phyloP scores from a whole-genome alignment of 805 yeast genomes.

The Metschnikowia picachoensis region DNA sequence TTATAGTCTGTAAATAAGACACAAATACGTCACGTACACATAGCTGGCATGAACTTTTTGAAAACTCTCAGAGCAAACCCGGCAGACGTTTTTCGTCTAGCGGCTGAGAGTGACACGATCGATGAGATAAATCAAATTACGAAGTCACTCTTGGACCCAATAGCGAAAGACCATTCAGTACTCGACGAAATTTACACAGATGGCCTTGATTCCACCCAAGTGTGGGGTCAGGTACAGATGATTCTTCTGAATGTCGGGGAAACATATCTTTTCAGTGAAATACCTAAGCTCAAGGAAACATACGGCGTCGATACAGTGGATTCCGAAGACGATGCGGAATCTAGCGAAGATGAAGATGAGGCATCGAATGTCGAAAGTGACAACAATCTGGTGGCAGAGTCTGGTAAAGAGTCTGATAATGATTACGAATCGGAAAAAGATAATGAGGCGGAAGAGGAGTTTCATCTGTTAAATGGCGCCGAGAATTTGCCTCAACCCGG shows the following conservation, averaged over 20 bases:
- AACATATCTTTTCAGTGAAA: slow-evolving; percentile 50
- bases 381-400: background rate
- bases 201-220: slow-evolving; percentile 86
- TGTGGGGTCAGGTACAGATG: slow-evolving; percentile 89
- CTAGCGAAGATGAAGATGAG: background rate
- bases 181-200: slow-evolving; percentile 79
- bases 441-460: slow-evolving; percentile 4
- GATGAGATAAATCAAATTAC: slow-evolving; percentile 31
- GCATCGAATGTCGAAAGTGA: slow-evolving; percentile 18
- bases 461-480: slow-evolving; percentile 13
- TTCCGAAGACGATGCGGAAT: slow-evolving; percentile 14
- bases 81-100: slow-evolving; percentile 12
- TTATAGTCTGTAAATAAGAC: background rate
- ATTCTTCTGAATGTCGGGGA: slow-evolving; percentile 77
- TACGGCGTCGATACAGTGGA: slow-evolving; percentile 18
- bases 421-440: slow-evolving; percentile 12
- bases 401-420: background rate
- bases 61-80: slow-evolving; percentile 14
- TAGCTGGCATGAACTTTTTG: slow-evolving; percentile 13
- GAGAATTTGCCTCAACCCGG: slow-evolving; percentile 19
- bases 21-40: background rate
- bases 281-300: slow-evolving; percentile 47
- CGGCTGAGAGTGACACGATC: slow-evolving; percentile 5
- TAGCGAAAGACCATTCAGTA: slow-evolving; percentile 52
- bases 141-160: slow-evolving; percentile 56